phyloP scores from a whole-genome alignment of 2,329 filamentous ascomycete genomes.

The Verticillium longisporum region DNA sequence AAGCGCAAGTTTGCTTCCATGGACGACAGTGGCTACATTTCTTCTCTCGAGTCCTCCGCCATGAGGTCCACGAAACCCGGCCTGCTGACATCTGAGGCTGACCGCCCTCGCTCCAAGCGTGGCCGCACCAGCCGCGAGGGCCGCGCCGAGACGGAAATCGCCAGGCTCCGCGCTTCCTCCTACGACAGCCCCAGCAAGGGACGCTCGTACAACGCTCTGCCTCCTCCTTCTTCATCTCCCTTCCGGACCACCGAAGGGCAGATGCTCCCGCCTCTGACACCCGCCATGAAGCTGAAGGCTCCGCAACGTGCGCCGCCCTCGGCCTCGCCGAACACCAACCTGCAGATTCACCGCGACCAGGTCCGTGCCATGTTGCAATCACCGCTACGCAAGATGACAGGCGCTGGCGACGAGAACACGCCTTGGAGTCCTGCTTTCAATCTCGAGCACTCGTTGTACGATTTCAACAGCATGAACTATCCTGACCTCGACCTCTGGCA shows the following conservation, averaged over 20 bases:
- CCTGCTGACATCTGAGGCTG: slow-evolving; percentile 70
- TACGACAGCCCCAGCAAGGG: slow-evolving; percentile 83
- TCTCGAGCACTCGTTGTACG: slow-evolving; percentile 49
- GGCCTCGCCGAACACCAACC: slow-evolving; percentile 86
- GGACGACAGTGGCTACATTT: slow-evolving; percentile 95
- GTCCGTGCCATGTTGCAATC: slow-evolving; percentile 78
- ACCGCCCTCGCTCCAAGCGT: slow-evolving; percentile 74
- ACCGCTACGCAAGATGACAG: slow-evolving; percentile 47
- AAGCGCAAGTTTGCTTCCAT: slow-evolving; percentile 74
- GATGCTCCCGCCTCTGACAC: slow-evolving; percentile 72
- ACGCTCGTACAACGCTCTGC: slow-evolving; percentile 44
- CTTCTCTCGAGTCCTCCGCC: slow-evolving; percentile 86
- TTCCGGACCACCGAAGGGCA: slow-evolving; percentile 50
- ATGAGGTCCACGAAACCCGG: slow-evolving; percentile 62
- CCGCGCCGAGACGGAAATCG: slow-evolving; percentile 92
- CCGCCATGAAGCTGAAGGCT: slow-evolving; percentile 72
- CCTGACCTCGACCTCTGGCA: slow-evolving; percentile 59
- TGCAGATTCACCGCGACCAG: slow-evolving; percentile 78
- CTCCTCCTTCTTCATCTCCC: slow-evolving; percentile 61
- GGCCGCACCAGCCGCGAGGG: slow-evolving; percentile 33
- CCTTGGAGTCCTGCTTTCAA: slow-evolving; percentile 64
- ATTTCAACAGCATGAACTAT: slow-evolving; percentile 29
- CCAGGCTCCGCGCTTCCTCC: slow-evolving; percentile 82
- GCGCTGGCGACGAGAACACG: slow-evolving; percentile 35
- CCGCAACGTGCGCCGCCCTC: slow-evolving; percentile 58